These are phyloP conservation scores for Krasilnikovozyma curviuscula DNA, from an alignment of 768 basidiomycete species.

Conservation along the genomic window DNA sequence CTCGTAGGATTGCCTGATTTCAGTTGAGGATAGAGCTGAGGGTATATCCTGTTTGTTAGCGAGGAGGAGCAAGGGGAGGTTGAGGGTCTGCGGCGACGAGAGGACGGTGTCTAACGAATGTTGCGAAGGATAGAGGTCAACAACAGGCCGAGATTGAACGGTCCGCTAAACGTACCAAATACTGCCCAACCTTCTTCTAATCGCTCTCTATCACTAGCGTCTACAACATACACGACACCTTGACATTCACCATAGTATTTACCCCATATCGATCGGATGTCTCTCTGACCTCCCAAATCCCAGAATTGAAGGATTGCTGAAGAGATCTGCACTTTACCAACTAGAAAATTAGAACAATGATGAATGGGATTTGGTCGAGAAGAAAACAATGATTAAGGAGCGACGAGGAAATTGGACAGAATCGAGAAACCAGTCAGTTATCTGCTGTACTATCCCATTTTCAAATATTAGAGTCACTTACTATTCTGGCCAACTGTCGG, in stretches of 20 bases:
- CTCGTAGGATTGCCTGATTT: slow-evolving; percentile 52
- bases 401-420: no score
- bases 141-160: not conserved
- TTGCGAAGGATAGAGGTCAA: not conserved
- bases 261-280: slow-evolving; percentile 85
- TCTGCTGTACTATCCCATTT: not conserved
- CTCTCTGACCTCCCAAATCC: slow-evolving; percentile 87
- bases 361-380: no score
- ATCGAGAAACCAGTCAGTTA: no score
- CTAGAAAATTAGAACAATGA: no score
- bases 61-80: slow-evolving; percentile 70
- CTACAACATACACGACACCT: slow-evolving; percentile 86
- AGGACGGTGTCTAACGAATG: slow-evolving; percentile 62
- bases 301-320: slow-evolving; percentile 91
- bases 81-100: slow-evolving; percentile 71
- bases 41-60: slow-evolving; percentile 92
- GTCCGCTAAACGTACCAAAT: slow-evolving; percentile 46
- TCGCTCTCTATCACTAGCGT: slow-evolving; percentile 69
- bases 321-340: slow-evolving; percentile 79
- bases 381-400: not conserved
- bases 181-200: slow-evolving; percentile 91
- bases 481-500: slow-evolving; percentile 98
- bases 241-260: slow-evolving; percentile 89
- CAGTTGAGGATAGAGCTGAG: slow-evolving; percentile 59
- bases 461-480: slow-evolving; percentile 28